These are phyloP conservation scores for Acer campestre DNA, from an alignment of 345 rosid genomes.

Conservation along the genomic window DNA sequence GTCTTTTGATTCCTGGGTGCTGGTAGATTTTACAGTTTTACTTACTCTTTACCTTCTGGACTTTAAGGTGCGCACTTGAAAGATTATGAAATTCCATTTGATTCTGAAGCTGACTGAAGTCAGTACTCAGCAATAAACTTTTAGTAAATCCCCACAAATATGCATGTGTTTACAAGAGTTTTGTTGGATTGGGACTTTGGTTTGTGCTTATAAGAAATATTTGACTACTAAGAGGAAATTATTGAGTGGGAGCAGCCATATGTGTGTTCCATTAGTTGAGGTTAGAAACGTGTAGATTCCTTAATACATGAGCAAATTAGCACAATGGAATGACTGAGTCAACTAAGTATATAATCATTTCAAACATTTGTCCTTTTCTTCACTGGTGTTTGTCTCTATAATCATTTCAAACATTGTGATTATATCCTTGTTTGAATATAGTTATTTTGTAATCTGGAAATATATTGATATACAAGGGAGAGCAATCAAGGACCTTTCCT, in stretches of 20 bases:
- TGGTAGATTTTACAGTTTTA: neutral
- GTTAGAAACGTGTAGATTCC: neutral
- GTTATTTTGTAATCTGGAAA: neutral
- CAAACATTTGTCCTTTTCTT: neutral
- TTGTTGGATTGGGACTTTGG: neutral
- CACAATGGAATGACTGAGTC: neutral
- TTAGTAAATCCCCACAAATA: neutral
- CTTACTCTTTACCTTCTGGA: neutral
- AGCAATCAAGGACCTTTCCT: neutral
- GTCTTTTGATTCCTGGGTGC: too few species aligned
- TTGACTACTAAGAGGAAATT: too few species aligned
- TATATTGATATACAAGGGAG: neutral
- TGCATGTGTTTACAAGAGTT: neutral
- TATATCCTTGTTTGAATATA: neutral
- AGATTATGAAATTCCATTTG: neutral
- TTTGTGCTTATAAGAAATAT: neutral
- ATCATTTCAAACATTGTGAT: neutral
- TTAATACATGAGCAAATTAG: neutral
- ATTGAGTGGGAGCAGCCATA: neutral
- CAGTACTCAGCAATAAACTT: neutral
- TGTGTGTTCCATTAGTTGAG: neutral
- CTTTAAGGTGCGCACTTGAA: neutral
- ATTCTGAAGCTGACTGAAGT: neutral
- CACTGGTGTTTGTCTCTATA: neutral
- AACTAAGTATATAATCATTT: too few species aligned